Percentiles rank a stretch among this genome's conserved stretches.
Conservation (phyloP, 139 green algal genomes). For the Chlorella sp. region DNA sequence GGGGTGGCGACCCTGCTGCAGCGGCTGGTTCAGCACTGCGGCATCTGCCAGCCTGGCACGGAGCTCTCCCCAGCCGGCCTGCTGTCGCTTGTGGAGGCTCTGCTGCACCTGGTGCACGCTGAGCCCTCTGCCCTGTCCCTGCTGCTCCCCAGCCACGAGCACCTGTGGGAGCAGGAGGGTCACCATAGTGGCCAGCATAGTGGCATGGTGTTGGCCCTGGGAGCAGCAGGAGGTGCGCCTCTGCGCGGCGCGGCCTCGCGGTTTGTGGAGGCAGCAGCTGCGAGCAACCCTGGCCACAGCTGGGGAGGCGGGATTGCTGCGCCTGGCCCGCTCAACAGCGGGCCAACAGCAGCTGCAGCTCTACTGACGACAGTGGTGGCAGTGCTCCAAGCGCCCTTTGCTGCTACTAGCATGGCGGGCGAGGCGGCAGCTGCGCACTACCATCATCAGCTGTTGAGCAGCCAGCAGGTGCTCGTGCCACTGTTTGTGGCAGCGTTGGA, state of each 20-base stretch:
- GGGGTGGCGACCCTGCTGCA: slow-evolving; percentile 14
- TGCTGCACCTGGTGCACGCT: slow-evolving; percentile 31
- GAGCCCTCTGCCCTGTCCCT: slow-evolving; percentile 39
- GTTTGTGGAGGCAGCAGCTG: slow-evolving; percentile 19
- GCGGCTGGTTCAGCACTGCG: no score
- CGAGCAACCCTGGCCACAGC: slow-evolving; percentile 26
- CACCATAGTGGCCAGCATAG: no score
- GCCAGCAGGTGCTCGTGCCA: neutral
- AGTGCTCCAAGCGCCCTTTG: slow-evolving; percentile 13
- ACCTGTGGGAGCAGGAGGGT: no score
- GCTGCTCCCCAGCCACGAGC: no score
- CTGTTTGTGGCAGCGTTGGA: slow-evolving; percentile 3
- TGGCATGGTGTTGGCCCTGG: slow-evolving; percentile 45
- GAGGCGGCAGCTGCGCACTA: no score
- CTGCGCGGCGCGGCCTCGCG: neutral
- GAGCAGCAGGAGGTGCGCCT: slow-evolving; percentile 44
- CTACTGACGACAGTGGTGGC: slow-evolving; percentile 20
- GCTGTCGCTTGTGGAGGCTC: slow-evolving; percentile 45
- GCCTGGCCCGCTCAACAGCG: neutral
- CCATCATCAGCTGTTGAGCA: no score
- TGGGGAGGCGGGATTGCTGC: neutral
- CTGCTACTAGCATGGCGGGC: neutral
- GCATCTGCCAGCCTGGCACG: no score
- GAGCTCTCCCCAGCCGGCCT: slow-evolving; percentile 70
- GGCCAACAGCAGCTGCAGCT: neutral